A percentile compares a stretch with the other conserved stretches of the same genome.
Evolutionary conservation across 2,329 filamentous ascomycete genomes (phyloP).

Genomic region (Xylaria multiplex): DNA sequence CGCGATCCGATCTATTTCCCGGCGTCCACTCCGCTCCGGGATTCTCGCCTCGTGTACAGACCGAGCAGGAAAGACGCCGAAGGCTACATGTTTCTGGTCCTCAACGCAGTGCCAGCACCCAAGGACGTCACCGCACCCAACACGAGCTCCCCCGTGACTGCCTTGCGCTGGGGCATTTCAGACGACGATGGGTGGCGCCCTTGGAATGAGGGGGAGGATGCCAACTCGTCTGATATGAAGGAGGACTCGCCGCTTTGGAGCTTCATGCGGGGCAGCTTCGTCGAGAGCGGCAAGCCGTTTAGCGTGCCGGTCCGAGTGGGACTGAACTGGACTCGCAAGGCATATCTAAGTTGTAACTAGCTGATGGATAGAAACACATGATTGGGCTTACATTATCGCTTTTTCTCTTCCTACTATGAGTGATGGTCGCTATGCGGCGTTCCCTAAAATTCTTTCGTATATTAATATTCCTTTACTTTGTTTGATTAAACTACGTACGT

Average conservation of each 20-base stretch:
- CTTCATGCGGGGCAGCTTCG: constrained; percentile 30
- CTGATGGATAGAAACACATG: neutral
- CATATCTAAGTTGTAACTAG: constrained; percentile 30
- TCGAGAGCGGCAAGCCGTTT: constrained; percentile 30
- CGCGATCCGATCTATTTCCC: constrained; percentile 29
- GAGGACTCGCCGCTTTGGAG: constrained; percentile 12
- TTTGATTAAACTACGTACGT: too few relatives aligned
- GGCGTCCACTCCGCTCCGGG: constrained; percentile 22
- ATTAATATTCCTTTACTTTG: too few relatives aligned
- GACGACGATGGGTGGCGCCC: constrained; percentile 25
- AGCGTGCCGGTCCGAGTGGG: constrained; percentile 28
- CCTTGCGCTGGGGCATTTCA: constrained; percentile 25
- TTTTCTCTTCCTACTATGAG: too few relatives aligned
- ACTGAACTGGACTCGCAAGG: constrained; percentile 31
- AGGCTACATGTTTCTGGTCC: constrained; percentile 26
- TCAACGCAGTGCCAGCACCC: constrained; percentile 19
- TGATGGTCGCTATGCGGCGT: too few relatives aligned
- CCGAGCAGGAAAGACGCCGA: constrained; percentile 21
- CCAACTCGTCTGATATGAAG: neutral
- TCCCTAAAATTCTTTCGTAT: too few relatives aligned
- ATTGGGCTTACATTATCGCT: neutral
- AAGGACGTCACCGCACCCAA: neutral
- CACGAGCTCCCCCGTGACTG: constrained; percentile 22
- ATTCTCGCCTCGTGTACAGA: constrained; percentile 22
- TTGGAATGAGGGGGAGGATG: constrained; percentile 23